Evolutionary conservation across 805 yeast genomes (phyloP).

Genomic region (Wickerhamiella nectarea): DNA sequence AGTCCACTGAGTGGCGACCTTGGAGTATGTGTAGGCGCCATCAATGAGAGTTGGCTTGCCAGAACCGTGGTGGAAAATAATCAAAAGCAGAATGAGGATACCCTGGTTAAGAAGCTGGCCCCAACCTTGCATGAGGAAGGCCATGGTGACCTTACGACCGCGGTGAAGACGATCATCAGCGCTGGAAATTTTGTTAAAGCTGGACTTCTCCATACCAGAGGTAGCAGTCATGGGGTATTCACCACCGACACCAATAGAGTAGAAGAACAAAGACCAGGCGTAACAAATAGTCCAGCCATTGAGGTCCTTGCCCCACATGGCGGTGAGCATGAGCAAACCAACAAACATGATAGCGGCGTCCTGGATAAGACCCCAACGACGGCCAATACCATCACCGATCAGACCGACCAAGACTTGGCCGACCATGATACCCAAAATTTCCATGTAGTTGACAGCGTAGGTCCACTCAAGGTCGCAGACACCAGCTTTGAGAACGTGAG

Average conservation of each 20-base stretch:
- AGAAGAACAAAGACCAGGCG: slow-evolving; percentile 36
- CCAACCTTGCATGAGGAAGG: slow-evolving; percentile 27
- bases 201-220: slow-evolving; percentile 48
- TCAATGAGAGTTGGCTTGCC: slow-evolving; percentile 15
- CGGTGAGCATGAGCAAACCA: slow-evolving; percentile 46
- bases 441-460: slow-evolving; percentile 26
- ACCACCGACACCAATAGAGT: slow-evolving; percentile 45
- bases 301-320: slow-evolving; percentile 42
- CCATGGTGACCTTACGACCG: slow-evolving; percentile 28
- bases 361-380: slow-evolving; percentile 46
- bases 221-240: slow-evolving; percentile 56
- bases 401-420: slow-evolving; percentile 50
- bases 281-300: slow-evolving; percentile 43
- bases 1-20: slow-evolving; percentile 28
- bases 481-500: slow-evolving; percentile 8
- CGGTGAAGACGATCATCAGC: slow-evolving; percentile 29
- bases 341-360: slow-evolving; percentile 45
- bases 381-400: slow-evolving; percentile 43
- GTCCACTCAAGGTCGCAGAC: slow-evolving; percentile 27
- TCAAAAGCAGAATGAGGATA: slow-evolving; percentile 19
- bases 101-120: slow-evolving; percentile 26
- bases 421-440: slow-evolving; percentile 37
- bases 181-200: slow-evolving; percentile 19
- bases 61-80: slow-evolving; percentile 24
- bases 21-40: slow-evolving; percentile 20